Evolutionary conservation across 768 basidiomycete genomes (phyloP).

Genomic region (Gymnopilus junonius): DNA sequence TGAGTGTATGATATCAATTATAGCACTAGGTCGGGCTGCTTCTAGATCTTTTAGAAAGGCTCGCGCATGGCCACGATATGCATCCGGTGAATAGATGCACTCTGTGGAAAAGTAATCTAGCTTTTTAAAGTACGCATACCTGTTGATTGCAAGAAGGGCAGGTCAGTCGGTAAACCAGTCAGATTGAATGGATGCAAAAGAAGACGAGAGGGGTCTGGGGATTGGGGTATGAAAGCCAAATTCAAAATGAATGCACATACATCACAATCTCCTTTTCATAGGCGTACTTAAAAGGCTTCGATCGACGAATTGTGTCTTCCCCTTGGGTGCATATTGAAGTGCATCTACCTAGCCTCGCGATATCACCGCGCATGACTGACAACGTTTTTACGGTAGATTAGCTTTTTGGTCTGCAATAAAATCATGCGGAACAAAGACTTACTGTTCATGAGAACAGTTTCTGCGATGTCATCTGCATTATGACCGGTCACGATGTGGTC

Average conservation of each 20-base stretch:
- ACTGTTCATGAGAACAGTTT: slow-evolving; percentile 99
- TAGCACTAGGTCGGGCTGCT: slow-evolving; percentile 90
- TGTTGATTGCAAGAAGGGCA: slow-evolving; percentile 33
- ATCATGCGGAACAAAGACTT: slow-evolving; percentile 32
- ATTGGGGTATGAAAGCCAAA: neutral
- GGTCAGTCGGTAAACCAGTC: neutral
- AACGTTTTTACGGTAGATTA: slow-evolving; percentile 9
- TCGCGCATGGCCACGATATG: slow-evolving; percentile 95
- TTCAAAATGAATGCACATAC: slow-evolving; percentile 45
- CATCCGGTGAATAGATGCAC: slow-evolving; percentile 98
- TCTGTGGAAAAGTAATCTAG: slow-evolving; percentile 99
- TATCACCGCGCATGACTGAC: slow-evolving; percentile 96
- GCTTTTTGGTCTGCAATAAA: slow-evolving; percentile 6
- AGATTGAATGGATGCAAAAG: neutral
- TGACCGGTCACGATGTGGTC: slow-evolving; percentile 99
- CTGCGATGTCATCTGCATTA: slow-evolving; percentile 99
- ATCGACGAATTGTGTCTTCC: slow-evolving; percentile 94
- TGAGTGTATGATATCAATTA: slow-evolving; percentile 97
- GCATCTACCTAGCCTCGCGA: slow-evolving; percentile 91
- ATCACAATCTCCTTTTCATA: slow-evolving; percentile 99
- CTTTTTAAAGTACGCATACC: slow-evolving; percentile 99
- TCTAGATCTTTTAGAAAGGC: slow-evolving; percentile 95
- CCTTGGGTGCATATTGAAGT: slow-evolving; percentile 95
- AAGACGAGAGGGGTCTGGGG: neutral
- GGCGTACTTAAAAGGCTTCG: slow-evolving; percentile 99